A percentile compares a stretch with the other conserved stretches of the same genome.
These are phyloP conservation scores for Pseudofabraea citricarpa DNA, from an alignment of 2,329 filamentous ascomycete species.

Conservation along the genomic window DNA sequence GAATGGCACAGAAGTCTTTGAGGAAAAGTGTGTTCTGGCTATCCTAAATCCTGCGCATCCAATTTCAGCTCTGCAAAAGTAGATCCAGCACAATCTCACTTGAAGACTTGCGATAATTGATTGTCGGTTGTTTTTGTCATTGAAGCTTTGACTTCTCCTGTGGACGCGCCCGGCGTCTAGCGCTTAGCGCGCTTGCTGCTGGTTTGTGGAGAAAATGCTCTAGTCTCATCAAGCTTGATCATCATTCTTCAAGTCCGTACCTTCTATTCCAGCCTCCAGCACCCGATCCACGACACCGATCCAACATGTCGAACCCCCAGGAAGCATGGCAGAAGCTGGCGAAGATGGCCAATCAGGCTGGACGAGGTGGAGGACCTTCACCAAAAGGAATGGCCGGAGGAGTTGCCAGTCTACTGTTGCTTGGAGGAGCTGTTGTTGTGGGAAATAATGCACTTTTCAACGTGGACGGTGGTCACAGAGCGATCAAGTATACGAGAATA, in stretches of 20 bases:
- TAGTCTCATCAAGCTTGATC: background rate
- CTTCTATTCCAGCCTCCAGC: constrained; percentile 6
- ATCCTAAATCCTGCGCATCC: constrained; percentile 23
- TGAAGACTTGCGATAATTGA: background rate
- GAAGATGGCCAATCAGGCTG: constrained; percentile 55
- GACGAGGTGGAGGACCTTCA: constrained; percentile 38
- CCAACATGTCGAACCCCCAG: constrained; percentile 46
- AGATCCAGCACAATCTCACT: background rate
- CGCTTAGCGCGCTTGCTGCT: background rate
- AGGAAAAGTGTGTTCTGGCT: constrained; percentile 27
- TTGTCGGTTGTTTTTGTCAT: background rate
- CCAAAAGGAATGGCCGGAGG: constrained; percentile 50
- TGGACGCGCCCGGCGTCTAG: background rate
- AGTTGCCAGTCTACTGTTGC: constrained; percentile 45
- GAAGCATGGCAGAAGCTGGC: constrained; percentile 60
- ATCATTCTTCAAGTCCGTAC: background rate
- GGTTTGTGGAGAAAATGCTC: constrained; percentile 3
- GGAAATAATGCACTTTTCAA: constrained; percentile 61
- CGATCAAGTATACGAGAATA: constrained; percentile 95
- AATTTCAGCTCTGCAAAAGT: constrained; percentile 5
- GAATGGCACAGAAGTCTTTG: constrained; percentile 30
- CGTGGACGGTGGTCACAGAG: constrained; percentile 96
- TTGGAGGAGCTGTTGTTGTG: constrained; percentile 48
- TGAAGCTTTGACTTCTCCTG: background rate
- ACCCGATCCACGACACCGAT: constrained; percentile 5